These are phyloP conservation scores for Blastocystis sp. DNA, from an alignment of 352 stramenopile species.

Conservation along the genomic window DNA sequence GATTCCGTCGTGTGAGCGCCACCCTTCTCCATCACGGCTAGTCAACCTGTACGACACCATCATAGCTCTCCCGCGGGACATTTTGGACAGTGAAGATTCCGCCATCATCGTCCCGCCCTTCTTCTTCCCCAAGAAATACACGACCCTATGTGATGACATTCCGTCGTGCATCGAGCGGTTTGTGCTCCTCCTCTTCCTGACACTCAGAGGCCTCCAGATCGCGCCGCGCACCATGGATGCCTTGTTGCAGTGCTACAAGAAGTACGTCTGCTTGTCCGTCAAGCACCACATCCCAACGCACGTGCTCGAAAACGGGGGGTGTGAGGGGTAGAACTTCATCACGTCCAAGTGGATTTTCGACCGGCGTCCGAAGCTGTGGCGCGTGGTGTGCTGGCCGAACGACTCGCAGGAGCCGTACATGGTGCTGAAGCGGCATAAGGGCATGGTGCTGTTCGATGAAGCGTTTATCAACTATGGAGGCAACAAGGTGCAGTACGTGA, in stretches of 20 bases:
- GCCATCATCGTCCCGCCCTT: constrained; percentile 40
- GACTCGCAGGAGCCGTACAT: constrained; percentile 56
- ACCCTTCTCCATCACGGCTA: background rate
- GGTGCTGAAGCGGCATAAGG: background rate
- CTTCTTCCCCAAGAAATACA: constrained; percentile 20
- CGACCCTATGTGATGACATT: background rate
- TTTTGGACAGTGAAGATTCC: background rate
- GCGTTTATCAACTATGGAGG: constrained; percentile 59
- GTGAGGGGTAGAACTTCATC: background rate
- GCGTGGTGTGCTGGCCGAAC: constrained; percentile 1
- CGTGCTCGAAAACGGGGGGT: background rate
- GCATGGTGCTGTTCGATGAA: constrained; percentile 44
- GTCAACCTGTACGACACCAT: background rate
- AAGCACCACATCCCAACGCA: constrained; percentile 35
- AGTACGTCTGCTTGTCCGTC: constrained; percentile 2
- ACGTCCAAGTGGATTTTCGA: constrained; percentile 14
- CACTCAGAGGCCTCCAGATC: constrained; percentile 7
- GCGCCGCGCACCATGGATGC: constrained; percentile 5
- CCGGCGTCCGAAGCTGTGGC: background rate
- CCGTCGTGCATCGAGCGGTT: constrained; percentile 2
- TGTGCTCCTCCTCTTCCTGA: background rate
- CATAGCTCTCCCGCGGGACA: background rate
- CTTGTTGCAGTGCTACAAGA: background rate
- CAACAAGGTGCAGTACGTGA: constrained; percentile 61
- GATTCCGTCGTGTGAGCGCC: constrained; percentile 23